Percentiles rank a stretch among this genome's conserved stretches.
phyloP scores from a whole-genome alignment of 2,329 filamentous ascomycete genomes.

The Thermothelomyces thermophilus region DNA sequence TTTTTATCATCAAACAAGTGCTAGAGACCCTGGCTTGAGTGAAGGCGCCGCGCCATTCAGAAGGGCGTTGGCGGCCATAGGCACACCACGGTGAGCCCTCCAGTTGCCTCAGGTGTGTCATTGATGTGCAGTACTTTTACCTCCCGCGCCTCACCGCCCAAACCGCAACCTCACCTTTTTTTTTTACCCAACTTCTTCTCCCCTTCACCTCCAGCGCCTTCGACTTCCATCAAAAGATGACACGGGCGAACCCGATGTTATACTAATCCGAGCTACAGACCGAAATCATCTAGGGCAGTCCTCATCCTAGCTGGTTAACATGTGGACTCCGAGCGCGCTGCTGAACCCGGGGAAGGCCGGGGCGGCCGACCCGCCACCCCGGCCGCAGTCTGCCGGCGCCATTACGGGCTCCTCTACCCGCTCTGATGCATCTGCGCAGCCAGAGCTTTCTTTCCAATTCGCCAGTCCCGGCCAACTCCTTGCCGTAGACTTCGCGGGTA shows the following conservation, averaged over 20 bases:
- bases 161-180: not conserved
- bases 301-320: constrained; percentile 3
- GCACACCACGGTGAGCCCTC: constrained; percentile 11
- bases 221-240: not conserved
- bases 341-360: constrained; percentile 32
- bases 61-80: constrained; percentile 5
- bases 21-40: constrained; percentile 1
- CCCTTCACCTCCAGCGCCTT: no score
- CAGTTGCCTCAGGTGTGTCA: not conserved
- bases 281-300: not conserved
- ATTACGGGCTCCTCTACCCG: constrained; percentile 23
- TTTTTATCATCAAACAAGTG: not conserved
- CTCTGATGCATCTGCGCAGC: constrained; percentile 22
- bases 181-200: not conserved
- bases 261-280: not conserved
- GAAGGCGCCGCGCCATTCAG: constrained; percentile 4
- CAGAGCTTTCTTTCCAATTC: constrained; percentile 38
- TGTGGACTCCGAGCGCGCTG: constrained; percentile 32
- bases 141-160: constrained; percentile 2
- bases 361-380: constrained; percentile 16
- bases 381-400: constrained; percentile 14
- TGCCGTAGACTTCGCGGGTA: constrained; percentile 27
- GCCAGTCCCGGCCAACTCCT: constrained; percentile 31
- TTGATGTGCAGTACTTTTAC: not conserved
- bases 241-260: not conserved